Conservation (phyloP, 2,329 filamentous ascomycete species). For the Plectosphaerella sp. region DNA sequence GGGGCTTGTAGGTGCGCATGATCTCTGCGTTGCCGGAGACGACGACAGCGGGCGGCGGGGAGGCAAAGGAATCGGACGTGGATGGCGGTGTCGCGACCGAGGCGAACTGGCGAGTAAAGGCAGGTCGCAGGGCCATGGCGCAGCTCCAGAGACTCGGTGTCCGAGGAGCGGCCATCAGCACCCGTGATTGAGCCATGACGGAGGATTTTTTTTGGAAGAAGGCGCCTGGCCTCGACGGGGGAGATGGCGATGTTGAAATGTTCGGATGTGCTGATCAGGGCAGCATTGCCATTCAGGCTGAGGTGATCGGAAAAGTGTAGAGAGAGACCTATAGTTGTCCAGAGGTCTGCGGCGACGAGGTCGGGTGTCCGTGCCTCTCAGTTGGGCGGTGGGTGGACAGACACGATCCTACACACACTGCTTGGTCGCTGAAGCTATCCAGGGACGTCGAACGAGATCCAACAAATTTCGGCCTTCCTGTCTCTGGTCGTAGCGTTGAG, state of each 20-base stretch:
- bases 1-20: constrained; percentile 85
- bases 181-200: background rate
- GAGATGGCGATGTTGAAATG: background rate
- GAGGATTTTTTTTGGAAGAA: background rate
- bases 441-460: background rate
- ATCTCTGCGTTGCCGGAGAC: constrained; percentile 33
- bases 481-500: background rate
- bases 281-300: background rate
- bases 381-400: background rate
- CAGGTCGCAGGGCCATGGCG: background rate
- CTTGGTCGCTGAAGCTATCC: background rate
- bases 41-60: constrained; percentile 7
- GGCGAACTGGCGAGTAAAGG: background rate
- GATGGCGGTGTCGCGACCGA: background rate
- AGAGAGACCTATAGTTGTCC: background rate
- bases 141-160: background rate
- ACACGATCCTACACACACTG: no score
- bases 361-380: no score
- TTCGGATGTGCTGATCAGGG: background rate
- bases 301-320: background rate
- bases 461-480: background rate
- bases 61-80: constrained; percentile 5
- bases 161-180: background rate
- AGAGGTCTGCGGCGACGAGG: background rate
- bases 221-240: background rate